Evolutionary conservation across 257 asterid species (phyloP).

Genomic region (Voacanga thouarsii): DNA sequence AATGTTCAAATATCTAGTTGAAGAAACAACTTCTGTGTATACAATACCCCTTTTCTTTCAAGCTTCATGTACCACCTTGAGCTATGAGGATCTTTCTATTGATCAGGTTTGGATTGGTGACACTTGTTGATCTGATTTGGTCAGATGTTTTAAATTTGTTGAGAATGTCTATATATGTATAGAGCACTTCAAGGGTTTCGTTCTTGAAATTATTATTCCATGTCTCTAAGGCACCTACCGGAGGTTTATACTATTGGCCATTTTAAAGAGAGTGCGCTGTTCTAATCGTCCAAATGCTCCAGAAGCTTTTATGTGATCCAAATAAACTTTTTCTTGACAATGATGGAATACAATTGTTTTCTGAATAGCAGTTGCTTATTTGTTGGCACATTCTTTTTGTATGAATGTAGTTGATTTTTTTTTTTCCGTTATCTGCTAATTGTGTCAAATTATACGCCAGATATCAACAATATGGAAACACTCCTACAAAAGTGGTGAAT

Average conservation of each 20-base stretch:
- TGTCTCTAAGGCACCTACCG: neutral
- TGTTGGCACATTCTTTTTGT: neutral
- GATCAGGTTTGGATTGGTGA: neutral
- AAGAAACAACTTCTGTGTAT: neutral
- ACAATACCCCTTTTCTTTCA: neutral
- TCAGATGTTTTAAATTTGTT: neutral
- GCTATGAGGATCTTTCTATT: neutral
- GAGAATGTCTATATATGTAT: too few species aligned
- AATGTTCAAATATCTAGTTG: too few species aligned
- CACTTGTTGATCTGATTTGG: neutral
- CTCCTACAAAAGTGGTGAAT: conserved; percentile 80
- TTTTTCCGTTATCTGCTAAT: conserved; percentile 16
- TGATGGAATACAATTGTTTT: neutral
- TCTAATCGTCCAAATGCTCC: neutral
- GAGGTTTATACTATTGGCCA: neutral
- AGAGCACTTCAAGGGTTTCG: neutral
- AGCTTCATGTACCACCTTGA: neutral
- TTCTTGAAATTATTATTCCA: neutral
- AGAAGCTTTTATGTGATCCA: neutral
- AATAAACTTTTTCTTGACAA: neutral
- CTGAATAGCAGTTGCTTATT: neutral
- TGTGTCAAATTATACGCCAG: conserved; percentile 38
- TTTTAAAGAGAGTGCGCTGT: neutral
- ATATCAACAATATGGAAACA: conserved; percentile 89
- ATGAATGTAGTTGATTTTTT: neutral